These are phyloP conservation scores for Fusarium phyllophilum DNA, from an alignment of 2,329 filamentous ascomycete species.

Conservation along the genomic window DNA sequence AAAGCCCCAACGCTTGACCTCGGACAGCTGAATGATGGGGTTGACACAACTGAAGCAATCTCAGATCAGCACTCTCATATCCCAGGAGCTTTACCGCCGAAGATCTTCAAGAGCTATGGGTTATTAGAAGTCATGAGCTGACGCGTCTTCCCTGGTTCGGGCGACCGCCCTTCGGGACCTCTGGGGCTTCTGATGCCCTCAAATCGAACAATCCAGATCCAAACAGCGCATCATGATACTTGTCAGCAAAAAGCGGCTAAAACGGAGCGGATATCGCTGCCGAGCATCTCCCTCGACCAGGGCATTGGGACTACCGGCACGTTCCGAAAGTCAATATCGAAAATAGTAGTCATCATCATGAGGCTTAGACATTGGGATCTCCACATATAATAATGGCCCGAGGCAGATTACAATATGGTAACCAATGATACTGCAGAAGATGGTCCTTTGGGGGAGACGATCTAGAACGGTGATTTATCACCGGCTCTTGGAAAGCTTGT, in stretches of 20 bases:
- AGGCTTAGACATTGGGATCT: neutral
- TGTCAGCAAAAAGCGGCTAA: neutral
- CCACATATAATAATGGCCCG: neutral
- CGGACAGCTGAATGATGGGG: rapidly evolving
- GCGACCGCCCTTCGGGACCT: neutral
- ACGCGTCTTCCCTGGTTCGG: neutral
- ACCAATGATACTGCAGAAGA: rapidly evolving
- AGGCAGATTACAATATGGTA: neutral
- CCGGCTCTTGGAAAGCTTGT: neutral
- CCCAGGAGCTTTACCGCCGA: neutral
- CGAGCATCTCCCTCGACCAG: neutral
- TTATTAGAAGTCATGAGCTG: neutral
- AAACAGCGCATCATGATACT: neutral
- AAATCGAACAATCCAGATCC: neutral
- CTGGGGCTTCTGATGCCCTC: neutral
- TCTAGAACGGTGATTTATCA: neutral
- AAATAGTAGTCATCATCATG: neutral
- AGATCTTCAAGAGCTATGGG: neutral
- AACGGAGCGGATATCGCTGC: neutral
- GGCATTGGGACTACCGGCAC: neutral
- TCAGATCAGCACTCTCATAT: rapidly evolving
- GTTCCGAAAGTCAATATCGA: neutral
- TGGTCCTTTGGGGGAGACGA: neutral
- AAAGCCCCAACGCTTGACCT: neutral
- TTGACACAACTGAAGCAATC: too few relatives aligned